Evolutionary conservation across 768 basidiomycete genomes (phyloP), one percentile per base, ranked within the genome.

Genomic region (Rhodocollybia butyracea): DNA sequence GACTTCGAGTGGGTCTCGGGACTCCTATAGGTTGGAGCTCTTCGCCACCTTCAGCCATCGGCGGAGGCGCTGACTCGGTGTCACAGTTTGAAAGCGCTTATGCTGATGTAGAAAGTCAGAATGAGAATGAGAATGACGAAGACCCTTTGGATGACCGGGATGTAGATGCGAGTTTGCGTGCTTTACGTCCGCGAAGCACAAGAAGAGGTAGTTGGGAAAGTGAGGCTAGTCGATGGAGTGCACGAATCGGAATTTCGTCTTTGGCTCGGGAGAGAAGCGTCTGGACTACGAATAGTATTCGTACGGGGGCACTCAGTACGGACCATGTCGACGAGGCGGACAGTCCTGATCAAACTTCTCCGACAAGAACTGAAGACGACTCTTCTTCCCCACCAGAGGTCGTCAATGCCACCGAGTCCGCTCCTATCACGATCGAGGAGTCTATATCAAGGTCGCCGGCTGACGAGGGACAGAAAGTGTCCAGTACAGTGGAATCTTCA

Each of bases 191-290:
- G 1, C 75, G 94, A 55, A 91, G 90, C 70, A 91, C 90, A 8
- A 78, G 93, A 62, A 77, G 91, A 62, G 89, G 89, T 0, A 95
- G 93, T 63, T 95, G 94, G 90, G 95, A 91, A 62, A 94, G 93
- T 63, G 89, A 88, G 64, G 86, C 82, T 24, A 94, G 90, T 60
- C 80, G 88, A 40, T 95, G 92, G 92, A 93, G 91, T 66, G 91
- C 93, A 5, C 74, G 79, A 58, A 70, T 88, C 29, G 78, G 77
- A 22, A 73, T 78, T 5, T 70, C 80, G 1, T 77, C 77, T 1
- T 64, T 78, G 52, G 65, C 64, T 22, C 73, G 80, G 58, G 84
- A 82, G 59, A 78, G 81, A 60, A 86, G 83, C 56, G 57, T 83
- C 29, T 82, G 85, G 79, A 80, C 81, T 7, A 75, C 75, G 50